phyloP scores from a whole-genome alignment of 192 early-diverging fungal species.

The Backusella liffmaniae region DNA sequence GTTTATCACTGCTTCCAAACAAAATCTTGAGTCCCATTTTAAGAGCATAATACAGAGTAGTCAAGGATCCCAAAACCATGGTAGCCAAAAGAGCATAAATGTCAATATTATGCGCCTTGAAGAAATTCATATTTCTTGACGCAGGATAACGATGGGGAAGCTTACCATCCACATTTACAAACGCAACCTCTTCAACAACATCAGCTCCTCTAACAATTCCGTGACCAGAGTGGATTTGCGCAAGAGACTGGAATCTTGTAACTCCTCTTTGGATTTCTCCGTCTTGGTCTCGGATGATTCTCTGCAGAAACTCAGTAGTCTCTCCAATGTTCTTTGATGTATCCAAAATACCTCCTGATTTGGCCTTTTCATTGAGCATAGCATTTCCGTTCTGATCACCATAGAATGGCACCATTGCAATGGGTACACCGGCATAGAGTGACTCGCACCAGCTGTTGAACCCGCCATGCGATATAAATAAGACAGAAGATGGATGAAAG shows the following conservation, averaged over 20 bases:
- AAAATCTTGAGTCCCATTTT: not conserved
- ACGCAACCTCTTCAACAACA: conserved; percentile 25
- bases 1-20: not conserved
- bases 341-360: not conserved
- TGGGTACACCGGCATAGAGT: conserved; percentile 22
- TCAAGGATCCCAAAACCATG: not conserved
- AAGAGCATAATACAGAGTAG: not conserved
- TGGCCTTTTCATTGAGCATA: not conserved
- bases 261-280: not conserved
- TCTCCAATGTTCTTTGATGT: not conserved
- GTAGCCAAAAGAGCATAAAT: not conserved
- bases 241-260: not conserved
- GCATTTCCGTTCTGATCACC: conserved; percentile 28
- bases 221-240: conserved; percentile 16
- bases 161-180: not conserved
- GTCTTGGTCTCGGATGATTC: not conserved
- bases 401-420: conserved; percentile 31
- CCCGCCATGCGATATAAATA: conserved; percentile 37
- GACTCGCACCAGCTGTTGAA: conserved; percentile 25
- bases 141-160: conserved; percentile 23
- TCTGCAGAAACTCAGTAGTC: not conserved
- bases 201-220: conserved; percentile 13
- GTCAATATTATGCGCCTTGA: conserved; percentile 22
- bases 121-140: conserved; percentile 16
- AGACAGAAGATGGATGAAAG: conserved; percentile 14